Conservation (phyloP, 495 filamentous ascomycete genomes). For the Neurospora africana region DNA sequence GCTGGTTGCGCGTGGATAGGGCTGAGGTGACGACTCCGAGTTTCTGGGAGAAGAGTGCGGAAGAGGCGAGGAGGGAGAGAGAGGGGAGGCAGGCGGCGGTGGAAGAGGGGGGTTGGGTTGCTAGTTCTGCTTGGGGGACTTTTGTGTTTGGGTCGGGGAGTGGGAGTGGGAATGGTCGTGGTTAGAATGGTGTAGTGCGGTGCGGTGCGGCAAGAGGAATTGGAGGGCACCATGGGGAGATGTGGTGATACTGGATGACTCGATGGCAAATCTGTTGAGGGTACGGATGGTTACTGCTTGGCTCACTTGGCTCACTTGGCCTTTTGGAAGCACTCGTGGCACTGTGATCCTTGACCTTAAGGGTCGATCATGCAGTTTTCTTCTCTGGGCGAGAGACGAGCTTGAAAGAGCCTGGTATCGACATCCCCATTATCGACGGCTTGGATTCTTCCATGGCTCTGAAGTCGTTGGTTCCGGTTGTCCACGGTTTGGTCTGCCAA, state of each 20-base stretch:
- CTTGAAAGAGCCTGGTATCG: background rate
- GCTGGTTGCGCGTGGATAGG: conserved; percentile 38
- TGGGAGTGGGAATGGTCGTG: background rate
- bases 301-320: background rate
- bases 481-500: too few relatives aligned
- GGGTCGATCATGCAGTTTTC: background rate
- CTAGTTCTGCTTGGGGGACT: conserved; percentile 16
- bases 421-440: background rate
- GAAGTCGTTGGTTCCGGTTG: too few relatives aligned
- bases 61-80: conserved; percentile 12
- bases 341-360: background rate
- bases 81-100: conserved; percentile 12
- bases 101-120: conserved; percentile 17
- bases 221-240: background rate
- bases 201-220: background rate
- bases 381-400: background rate
- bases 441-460: background rate
- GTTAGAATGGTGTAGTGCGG: background rate
- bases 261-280: background rate
- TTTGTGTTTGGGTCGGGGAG: conserved; percentile 10
- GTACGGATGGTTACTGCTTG: background rate
- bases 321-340: background rate
- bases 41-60: conserved; percentile 10
- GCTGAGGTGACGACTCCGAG: conserved; percentile 17
- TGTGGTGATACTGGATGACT: background rate